phyloP scores from a whole-genome alignment of 306 rosid genomes.

The Herpetospermum pedunculosum region DNA sequence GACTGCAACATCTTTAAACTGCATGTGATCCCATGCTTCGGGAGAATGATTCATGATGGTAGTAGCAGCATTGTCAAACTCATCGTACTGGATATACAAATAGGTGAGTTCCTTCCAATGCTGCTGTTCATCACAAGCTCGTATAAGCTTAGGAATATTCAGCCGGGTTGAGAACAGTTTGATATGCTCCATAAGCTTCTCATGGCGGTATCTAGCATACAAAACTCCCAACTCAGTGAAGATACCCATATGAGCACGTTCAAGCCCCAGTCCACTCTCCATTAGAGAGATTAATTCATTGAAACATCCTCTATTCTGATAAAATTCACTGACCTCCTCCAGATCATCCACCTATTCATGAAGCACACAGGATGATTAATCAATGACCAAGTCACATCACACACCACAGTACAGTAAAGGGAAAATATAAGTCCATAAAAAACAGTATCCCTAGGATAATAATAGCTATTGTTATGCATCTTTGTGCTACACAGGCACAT shows the following conservation, averaged over 20 bases:
- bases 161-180: constrained; percentile 87
- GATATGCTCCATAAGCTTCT: constrained; percentile 99
- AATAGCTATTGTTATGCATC: background rate
- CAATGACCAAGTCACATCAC: background rate
- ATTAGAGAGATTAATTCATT: constrained; percentile 90
- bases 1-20: constrained; percentile 80
- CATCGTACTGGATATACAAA: constrained; percentile 92
- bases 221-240: constrained; percentile 96
- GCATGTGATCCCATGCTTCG: constrained; percentile 99
- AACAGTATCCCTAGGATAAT: background rate
- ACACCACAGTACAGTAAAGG: background rate
- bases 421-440: background rate
- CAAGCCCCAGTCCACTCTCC: constrained; percentile 99
- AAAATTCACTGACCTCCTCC: constrained; percentile 97
- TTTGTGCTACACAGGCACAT: background rate
- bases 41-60: constrained; percentile 99
- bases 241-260: constrained; percentile 99
- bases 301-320: constrained; percentile 98
- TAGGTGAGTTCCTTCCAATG: constrained; percentile 98
- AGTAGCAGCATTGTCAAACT: constrained; percentile 96
- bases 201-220: constrained; percentile 97
- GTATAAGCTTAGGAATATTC: constrained; percentile 91
- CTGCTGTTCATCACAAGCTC: constrained; percentile 99
- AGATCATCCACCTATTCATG: constrained; percentile 82
- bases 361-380: constrained; percentile 10